Percentiles rank a stretch among this genome's conserved stretches.
Conservation (phyloP, 768 basidiomycete species). For the Lepiota venenata region DNA sequence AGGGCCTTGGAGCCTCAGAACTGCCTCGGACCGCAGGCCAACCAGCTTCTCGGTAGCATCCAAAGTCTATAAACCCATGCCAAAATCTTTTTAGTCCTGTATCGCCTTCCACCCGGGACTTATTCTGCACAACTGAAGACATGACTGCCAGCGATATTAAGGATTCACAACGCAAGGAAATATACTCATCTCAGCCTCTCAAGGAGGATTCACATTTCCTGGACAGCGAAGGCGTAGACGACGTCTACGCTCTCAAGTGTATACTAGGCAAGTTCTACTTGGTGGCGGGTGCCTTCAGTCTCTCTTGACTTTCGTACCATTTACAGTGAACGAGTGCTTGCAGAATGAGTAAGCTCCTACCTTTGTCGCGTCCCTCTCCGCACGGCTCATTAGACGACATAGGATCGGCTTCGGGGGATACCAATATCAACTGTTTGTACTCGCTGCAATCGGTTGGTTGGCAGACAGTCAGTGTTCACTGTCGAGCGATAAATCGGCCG, state of each 20-base stretch:
- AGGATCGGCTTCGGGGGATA: constrained; percentile 51
- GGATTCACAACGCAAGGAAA: neutral
- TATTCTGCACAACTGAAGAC: neutral
- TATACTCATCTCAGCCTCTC: neutral
- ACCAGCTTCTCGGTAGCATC: too few species aligned
- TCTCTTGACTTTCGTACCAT: neutral
- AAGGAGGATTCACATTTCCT: neutral
- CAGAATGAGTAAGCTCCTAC: constrained; percentile 36
- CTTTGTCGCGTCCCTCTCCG: neutral
- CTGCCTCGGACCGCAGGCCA: too few species aligned
- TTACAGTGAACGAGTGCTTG: constrained; percentile 40
- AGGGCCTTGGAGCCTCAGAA: too few species aligned
- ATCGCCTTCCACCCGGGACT: neutral
- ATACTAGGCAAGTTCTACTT: neutral
- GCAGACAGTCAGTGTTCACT: constrained; percentile 37
- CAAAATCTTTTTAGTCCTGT: too few species aligned
- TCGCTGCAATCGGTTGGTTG: constrained; percentile 47
- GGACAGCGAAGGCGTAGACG: constrained; percentile 2
- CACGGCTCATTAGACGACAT: neutral
- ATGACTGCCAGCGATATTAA: neutral
- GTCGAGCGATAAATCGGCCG: neutral
- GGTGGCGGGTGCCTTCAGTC: too few species aligned
- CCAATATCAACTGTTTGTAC: constrained; percentile 42
- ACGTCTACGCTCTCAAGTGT: constrained; percentile 9
- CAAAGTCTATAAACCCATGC: too few species aligned